Evolutionary conservation across 805 yeast species (phyloP).

Genomic region (Kuraishia molischiana): DNA sequence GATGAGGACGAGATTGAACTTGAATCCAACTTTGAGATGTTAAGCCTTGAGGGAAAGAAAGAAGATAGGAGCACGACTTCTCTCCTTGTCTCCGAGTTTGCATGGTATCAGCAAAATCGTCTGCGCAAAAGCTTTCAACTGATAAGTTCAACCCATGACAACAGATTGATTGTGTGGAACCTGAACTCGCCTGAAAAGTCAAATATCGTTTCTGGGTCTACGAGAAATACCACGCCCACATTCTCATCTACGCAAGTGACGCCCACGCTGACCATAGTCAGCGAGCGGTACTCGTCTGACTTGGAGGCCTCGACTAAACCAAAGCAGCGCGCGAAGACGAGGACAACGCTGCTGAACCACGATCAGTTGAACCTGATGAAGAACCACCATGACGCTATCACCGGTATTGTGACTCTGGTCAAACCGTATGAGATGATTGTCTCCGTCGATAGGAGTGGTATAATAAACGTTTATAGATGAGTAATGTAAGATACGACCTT

Average conservation of each 20-base stretch:
- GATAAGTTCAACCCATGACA: constrained; percentile 5
- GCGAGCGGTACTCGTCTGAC: constrained; percentile 20
- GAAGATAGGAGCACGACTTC: constrained; percentile 17
- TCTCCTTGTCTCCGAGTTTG: constrained; percentile 6
- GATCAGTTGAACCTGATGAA: constrained; percentile 1
- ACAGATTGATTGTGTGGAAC: constrained; percentile 27
- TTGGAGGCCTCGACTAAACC: not conserved
- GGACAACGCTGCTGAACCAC: constrained; percentile 1
- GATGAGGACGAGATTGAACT: constrained; percentile 14
- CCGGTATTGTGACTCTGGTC: constrained; percentile 33
- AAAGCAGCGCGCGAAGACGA: not conserved
- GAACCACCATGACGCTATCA: constrained; percentile 39
- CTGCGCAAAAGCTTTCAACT: not conserved
- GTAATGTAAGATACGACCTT: not conserved
- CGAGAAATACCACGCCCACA: constrained; percentile 7
- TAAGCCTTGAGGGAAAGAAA: constrained; percentile 3
- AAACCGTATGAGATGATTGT: constrained; percentile 52
- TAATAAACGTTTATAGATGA: constrained; percentile 46
- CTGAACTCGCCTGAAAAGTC: constrained; percentile 21
- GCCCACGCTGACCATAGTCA: constrained; percentile 28
- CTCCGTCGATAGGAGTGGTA: constrained; percentile 60
- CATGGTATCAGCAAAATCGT: not conserved
- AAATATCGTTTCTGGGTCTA: constrained; percentile 14
- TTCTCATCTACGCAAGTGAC: constrained; percentile 24
- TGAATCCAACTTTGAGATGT: constrained; percentile 5